Percentiles rank a stretch among this genome's conserved stretches.
phyloP scores from a whole-genome alignment of 108 stramenopile species.

The Nannochloropsis granulata region DNA sequence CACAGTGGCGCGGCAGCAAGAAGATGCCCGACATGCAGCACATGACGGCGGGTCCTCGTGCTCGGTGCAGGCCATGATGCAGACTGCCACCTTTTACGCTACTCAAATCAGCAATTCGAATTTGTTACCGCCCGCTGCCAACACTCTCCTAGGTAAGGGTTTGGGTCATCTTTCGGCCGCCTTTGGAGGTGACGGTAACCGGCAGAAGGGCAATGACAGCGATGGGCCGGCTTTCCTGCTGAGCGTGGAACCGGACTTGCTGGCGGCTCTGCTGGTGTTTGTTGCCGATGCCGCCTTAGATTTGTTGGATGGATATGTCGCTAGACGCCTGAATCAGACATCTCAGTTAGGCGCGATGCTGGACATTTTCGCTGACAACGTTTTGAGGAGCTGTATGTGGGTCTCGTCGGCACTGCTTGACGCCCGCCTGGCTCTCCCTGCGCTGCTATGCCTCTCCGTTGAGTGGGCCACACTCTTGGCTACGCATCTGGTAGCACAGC shows the following conservation, averaged over 20 bases:
- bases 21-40: background rate
- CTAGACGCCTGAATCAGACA: background rate
- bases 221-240: background rate
- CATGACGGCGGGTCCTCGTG: background rate
- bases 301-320: background rate
- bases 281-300: background rate
- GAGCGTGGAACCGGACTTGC: background rate
- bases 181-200: background rate
- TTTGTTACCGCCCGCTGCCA: background rate
- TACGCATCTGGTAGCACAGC: background rate
- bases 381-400: background rate
- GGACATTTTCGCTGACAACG: background rate
- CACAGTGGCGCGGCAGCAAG: background rate
- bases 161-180: background rate
- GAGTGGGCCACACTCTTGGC: background rate
- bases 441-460: background rate
- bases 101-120: background rate
- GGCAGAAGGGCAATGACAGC: background rate
- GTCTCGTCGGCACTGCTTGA: background rate
- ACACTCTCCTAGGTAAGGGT: background rate
- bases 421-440: background rate
- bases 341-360: background rate
- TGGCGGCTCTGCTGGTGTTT: background rate
- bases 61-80: background rate
- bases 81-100: background rate